A percentile compares a stretch with the other conserved stretches of the same genome.
These are phyloP conservation scores for Berberis vulgaris DNA, from an alignment of 164 flowering plant genomes.

Conservation along the genomic window DNA sequence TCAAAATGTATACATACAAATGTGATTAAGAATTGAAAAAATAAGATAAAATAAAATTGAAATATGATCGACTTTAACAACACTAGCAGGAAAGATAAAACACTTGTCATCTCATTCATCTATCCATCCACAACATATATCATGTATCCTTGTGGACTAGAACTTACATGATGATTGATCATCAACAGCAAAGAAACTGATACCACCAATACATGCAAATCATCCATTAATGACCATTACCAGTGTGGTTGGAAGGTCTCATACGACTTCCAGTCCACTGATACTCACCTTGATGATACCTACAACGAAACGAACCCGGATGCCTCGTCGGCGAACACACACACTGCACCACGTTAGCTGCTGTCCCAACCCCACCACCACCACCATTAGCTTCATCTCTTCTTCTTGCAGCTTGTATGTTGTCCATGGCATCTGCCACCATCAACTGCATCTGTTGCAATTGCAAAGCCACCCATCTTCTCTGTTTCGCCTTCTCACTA, in stretches of 20 bases:
- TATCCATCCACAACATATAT: too few relatives aligned
- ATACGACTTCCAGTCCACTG: constrained; percentile 1
- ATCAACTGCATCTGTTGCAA: neutral
- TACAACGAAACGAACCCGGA: constrained; percentile 56
- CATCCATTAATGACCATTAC: neutral
- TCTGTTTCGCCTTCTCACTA: neutral
- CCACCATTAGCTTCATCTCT: neutral
- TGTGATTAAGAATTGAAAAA: too few relatives aligned
- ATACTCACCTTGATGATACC: constrained; percentile 32
- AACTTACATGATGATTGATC: too few relatives aligned
- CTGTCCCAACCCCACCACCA: constrained; percentile 5
- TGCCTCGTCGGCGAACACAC: constrained; percentile 58
- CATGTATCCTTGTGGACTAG: too few relatives aligned
- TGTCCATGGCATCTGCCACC: neutral
- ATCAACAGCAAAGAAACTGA: neutral
- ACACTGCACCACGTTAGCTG: constrained; percentile 18
- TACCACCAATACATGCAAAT: neutral
- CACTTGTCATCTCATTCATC: too few relatives aligned
- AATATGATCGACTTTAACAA: too few relatives aligned
- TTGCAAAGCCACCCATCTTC: constrained; percentile 1
- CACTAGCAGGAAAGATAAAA: too few relatives aligned
- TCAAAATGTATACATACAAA: too few relatives aligned
- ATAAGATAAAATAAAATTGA: too few relatives aligned
- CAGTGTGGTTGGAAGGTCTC: neutral
- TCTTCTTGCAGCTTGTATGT: neutral